Conservation (phyloP, 345 rosid species). For the Sonneratia caseolaris region DNA sequence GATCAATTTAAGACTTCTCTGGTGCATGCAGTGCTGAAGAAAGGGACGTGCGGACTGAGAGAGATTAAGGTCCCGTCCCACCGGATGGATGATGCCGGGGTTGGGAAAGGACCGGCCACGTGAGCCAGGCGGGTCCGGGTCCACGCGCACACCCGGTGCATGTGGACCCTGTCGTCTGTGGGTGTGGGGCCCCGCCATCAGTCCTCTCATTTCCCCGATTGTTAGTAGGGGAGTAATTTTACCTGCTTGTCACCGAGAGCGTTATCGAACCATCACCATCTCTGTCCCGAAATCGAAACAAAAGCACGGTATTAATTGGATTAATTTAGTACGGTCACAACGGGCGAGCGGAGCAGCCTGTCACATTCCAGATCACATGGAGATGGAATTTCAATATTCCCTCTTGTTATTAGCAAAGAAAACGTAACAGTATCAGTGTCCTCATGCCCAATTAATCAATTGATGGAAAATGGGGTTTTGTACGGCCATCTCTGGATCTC, state of each 20-base stretch:
- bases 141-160: not conserved
- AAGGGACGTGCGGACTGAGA: too few relatives aligned
- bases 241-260: too few relatives aligned
- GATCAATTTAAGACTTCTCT: too few relatives aligned
- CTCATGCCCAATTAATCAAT: not conserved
- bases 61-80: too few relatives aligned
- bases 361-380: not conserved
- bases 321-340: not conserved
- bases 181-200: too few relatives aligned
- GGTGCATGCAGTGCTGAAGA: too few relatives aligned
- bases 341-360: not conserved
- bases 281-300: not conserved
- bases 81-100: not conserved
- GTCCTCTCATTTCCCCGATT: too few relatives aligned
- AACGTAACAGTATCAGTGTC: not conserved
- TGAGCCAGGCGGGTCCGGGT: not conserved
- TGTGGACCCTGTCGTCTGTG: not conserved
- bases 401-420: not conserved
- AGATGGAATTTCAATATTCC: not conserved
- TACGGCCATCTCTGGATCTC: too few relatives aligned
- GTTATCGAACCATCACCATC: too few relatives aligned
- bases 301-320: not conserved
- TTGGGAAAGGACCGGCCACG: constrained; percentile 3
- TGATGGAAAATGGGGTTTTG: not conserved
- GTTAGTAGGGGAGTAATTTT: too few relatives aligned